Percentiles rank a stretch among this genome's conserved stretches.
Evolutionary conservation across 345 rosid species (phyloP).

Genomic region (Eucalyptus fibrosa): DNA sequence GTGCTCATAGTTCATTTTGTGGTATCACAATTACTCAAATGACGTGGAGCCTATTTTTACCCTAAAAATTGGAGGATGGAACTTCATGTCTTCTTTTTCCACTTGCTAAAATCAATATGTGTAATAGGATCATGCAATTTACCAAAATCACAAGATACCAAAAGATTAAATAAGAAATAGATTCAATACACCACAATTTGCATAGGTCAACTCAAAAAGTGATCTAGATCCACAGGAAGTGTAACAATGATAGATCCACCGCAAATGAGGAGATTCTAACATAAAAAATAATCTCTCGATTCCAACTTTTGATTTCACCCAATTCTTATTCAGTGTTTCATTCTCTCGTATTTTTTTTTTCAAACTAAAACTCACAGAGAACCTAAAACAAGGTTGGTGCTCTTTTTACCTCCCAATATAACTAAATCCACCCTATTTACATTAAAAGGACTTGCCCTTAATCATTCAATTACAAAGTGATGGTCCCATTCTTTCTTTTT

Average conservation of each 20-base stretch:
- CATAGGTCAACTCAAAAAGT: neutral
- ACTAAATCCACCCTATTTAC: neutral
- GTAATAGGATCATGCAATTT: neutral
- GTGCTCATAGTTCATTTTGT: neutral
- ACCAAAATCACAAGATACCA: neutral
- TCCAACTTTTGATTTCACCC: neutral
- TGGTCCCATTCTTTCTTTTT: neutral
- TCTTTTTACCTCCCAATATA: neutral
- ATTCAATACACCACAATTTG: neutral
- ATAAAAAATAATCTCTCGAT: neutral
- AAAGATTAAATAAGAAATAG: neutral
- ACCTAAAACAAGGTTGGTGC: neutral
- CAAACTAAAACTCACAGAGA: neutral
- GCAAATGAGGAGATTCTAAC: neutral
- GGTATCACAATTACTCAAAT: neutral
- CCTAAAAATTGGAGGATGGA: neutral
- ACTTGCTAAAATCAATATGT: neutral
- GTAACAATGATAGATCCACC: neutral
- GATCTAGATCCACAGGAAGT: neutral
- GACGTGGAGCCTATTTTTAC: neutral
- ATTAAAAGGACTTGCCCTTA: neutral
- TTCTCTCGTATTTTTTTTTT: neutral
- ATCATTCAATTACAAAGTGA: neutral
- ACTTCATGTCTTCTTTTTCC: neutral
- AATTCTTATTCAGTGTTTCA: neutral